Conservation (phyloP, 371 early-diverging fungal species). For the Apophysomyces ossiformis region DNA sequence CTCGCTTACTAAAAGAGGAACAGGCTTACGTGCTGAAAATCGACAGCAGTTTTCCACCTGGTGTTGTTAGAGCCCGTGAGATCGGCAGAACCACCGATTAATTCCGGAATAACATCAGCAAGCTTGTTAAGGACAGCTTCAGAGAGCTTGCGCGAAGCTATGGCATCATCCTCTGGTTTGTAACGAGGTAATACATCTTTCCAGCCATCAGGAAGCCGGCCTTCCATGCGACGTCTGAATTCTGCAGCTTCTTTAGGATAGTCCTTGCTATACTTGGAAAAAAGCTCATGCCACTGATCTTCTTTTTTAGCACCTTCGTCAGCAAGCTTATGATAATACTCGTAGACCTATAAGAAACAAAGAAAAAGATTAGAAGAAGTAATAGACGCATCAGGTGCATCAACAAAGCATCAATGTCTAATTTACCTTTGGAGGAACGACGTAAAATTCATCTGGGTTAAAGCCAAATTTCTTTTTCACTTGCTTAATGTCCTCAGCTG, state of each 20-base stretch:
- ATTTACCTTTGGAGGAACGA: constrained; percentile 64
- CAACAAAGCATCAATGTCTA: not conserved
- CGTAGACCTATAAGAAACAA: constrained; percentile 48
- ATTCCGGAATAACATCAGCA: constrained; percentile 79
- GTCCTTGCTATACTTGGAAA: constrained; percentile 66
- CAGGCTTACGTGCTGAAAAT: constrained; percentile 81
- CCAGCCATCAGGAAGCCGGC: constrained; percentile 81
- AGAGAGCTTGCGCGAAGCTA: constrained; percentile 92
- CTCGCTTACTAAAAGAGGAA: not conserved
- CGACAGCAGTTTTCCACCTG: constrained; percentile 91
- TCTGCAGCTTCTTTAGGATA: constrained; percentile 76
- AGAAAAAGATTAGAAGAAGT: too few relatives aligned
- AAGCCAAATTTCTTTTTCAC: constrained; percentile 91
- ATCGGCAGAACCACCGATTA: constrained; percentile 99
- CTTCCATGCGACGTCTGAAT: constrained; percentile 76
- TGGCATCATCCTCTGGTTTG: constrained; percentile 79
- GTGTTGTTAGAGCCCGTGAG: constrained; percentile 98
- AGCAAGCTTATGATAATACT: constrained; percentile 59
- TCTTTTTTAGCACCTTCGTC: constrained; percentile 66
- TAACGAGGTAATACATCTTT: constrained; percentile 74
- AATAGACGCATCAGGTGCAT: too few relatives aligned
- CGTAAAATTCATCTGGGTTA: constrained; percentile 75
- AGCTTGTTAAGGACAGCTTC: constrained; percentile 85
- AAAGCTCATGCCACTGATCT: constrained; percentile 76
- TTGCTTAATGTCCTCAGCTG: constrained; percentile 84